Base-by-base conservation (phyloP, 2,329 filamentous ascomycete species). In the Zymoseptoria ardabiliae region DNA sequence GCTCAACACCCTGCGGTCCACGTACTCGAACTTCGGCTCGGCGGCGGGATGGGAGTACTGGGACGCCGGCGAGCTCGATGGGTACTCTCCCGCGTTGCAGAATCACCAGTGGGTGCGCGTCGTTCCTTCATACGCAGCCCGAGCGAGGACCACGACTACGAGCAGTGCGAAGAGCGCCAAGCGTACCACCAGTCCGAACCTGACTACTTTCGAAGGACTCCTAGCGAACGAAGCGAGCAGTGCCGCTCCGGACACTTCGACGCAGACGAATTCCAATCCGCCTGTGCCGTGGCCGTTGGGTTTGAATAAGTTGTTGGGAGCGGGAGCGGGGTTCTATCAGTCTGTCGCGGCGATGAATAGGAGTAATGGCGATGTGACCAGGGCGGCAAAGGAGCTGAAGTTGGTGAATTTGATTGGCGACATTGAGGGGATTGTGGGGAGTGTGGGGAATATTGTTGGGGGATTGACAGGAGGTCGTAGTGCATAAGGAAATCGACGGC, bases 21-120 rank as follows among this genome's bases (percentile, higher is more conserved):
- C 67, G 20, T 66, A 68, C 45, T 50, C 57, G 4, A 64, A 63
- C 23, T 67, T 68, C 9, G 64, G 66, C 22, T 25, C 21, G 22
- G 66, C 63, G 2, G 64, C 65, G 2, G 67, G 68, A 7, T 70
- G 69, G 69, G 69, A 71, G 59, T 71, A 70, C 53, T 70, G 65
- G 65, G 67, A 67, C 52, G 64, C 66, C 19, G 65, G 66, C 5
- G 59, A 51, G 8, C 55, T 52, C 3, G 64, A 66, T 25, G 52
- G 50, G 17, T 41, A 41, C 5, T 17, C 21, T 53, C 51, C 51
- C 25, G 51, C 51, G 19, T 53, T 53, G 20, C 8, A n/a, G 51
- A 53, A 53, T 23, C 23, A 13, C 17, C 21, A 53, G 51, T 53
- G 51, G 51, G 51, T 23, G 22, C 17, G 51, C 35, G 6, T 61